These are phyloP conservation scores for Penicillium sp. DNA, from an alignment of 2,329 filamentous ascomycete genomes.

Conservation along the genomic window DNA sequence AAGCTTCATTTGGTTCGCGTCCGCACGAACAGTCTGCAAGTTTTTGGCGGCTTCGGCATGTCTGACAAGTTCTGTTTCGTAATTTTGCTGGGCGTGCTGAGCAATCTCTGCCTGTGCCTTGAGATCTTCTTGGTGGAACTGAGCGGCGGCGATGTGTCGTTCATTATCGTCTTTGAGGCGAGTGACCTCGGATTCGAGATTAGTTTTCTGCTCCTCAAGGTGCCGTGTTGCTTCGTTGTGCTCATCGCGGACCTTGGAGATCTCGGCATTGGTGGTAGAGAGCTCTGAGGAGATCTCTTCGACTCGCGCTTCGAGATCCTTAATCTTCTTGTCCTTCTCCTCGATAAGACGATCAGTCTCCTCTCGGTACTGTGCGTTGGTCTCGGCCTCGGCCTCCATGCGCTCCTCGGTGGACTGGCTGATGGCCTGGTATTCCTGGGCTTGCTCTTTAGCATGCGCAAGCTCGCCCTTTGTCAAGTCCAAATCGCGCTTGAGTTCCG, in stretches of 20 bases:
- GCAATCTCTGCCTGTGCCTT: constrained; percentile 93
- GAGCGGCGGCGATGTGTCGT: constrained; percentile 72
- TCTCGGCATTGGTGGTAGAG: constrained; percentile 74
- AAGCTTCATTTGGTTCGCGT: constrained; percentile 79
- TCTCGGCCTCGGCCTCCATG: constrained; percentile 72
- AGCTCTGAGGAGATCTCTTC: constrained; percentile 83
- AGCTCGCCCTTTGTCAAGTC: constrained; percentile 78
- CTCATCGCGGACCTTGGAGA: constrained; percentile 75
- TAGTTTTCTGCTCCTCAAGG: constrained; percentile 77
- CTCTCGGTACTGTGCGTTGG: constrained; percentile 82
- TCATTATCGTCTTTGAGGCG: constrained; percentile 82
- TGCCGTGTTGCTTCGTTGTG: constrained; percentile 71
- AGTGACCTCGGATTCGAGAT: constrained; percentile 73
- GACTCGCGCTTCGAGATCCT: constrained; percentile 77
- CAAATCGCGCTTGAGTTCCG: constrained; percentile 82
- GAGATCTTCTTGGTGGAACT: constrained; percentile 85
- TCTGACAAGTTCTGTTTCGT: constrained; percentile 90
- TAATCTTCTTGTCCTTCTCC: constrained; percentile 75
- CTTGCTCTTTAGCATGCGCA: constrained; percentile 74
- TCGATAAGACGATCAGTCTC: constrained; percentile 74
- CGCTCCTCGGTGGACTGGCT: constrained; percentile 86
- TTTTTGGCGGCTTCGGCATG: constrained; percentile 92
- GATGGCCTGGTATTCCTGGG: constrained; percentile 84
- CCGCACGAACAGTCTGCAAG: constrained; percentile 72
- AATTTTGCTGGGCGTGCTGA: constrained; percentile 87